phyloP scores from a whole-genome alignment of 2,329 filamentous ascomycete genomes.

The Aureobasidium sp. region DNA sequence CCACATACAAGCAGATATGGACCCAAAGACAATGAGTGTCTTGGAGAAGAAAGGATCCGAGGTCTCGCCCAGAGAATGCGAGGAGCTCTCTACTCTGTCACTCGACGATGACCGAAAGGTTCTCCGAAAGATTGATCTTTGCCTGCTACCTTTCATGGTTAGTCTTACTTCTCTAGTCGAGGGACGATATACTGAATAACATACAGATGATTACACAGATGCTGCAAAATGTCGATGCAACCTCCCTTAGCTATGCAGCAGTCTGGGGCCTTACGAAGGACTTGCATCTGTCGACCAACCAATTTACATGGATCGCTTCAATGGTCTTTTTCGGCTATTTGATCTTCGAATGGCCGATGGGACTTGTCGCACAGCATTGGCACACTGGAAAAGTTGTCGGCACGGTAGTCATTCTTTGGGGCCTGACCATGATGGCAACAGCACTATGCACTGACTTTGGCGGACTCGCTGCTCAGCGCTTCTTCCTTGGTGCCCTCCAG shows the following conservation, averaged over 20 bases:
- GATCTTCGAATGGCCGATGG: constrained; percentile 21
- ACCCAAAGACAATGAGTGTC: too few relatives aligned
- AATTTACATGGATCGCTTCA: constrained; percentile 50
- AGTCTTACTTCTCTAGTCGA: too few relatives aligned
- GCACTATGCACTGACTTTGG: constrained; percentile 55
- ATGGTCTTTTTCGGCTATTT: constrained; percentile 49
- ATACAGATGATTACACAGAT: constrained; percentile 19
- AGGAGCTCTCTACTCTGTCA: too few relatives aligned
- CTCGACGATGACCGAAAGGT: too few relatives aligned
- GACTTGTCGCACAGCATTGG: constrained; percentile 27
- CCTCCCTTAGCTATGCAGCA: constrained; percentile 47
- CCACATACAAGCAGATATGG: too few relatives aligned
- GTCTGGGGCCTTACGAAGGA: constrained; percentile 49
- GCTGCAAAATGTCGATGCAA: constrained; percentile 43
- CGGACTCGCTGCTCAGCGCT: constrained; percentile 54
- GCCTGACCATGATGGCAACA: constrained; percentile 52
- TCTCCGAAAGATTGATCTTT: too few relatives aligned
- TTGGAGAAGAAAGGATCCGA: too few relatives aligned
- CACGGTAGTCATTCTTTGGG: constrained; percentile 53
- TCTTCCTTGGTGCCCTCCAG: constrained; percentile 47
- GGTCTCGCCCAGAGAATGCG: too few relatives aligned
- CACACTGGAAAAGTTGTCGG: constrained; percentile 30
- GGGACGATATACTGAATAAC: too few relatives aligned
- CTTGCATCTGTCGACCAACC: constrained; percentile 40
- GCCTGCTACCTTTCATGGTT: too few relatives aligned